These are phyloP conservation scores for Glebionis coronaria DNA, from an alignment of 129 eudicot genomes.

Conservation along the genomic window DNA sequence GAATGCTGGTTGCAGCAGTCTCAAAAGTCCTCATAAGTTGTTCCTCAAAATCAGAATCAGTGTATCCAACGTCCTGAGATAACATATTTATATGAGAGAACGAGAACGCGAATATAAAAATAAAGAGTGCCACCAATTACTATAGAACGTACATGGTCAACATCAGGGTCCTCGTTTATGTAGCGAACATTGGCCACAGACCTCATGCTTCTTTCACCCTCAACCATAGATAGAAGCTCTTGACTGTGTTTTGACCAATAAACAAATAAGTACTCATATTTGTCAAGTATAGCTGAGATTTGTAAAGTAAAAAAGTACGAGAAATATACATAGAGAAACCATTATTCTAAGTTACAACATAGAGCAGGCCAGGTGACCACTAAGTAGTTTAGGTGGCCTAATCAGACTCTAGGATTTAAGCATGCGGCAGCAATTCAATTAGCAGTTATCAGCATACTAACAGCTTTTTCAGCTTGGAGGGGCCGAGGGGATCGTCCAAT, in stretches of 20 bases:
- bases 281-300: not conserved
- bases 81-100: constrained; percentile 7
- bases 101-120: not conserved
- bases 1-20: constrained; percentile 41
- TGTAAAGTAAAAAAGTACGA: not conserved
- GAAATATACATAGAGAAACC: no score
- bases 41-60: constrained; percentile 53
- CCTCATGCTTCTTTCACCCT: constrained; percentile 47
- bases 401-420: not conserved
- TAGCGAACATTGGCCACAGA: constrained; percentile 28
- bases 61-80: constrained; percentile 53
- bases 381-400: not conserved
- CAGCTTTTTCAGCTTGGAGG: not conserved
- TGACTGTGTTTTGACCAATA: constrained; percentile 38
- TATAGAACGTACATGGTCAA: constrained; percentile 39
- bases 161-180: constrained; percentile 30
- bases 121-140: not conserved
- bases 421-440: not conserved
- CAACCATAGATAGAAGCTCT: constrained; percentile 62
- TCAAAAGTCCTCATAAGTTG: constrained; percentile 47
- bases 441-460: not conserved
- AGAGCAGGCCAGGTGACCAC: not conserved
- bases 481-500: not conserved
- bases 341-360: not conserved
- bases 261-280: not conserved